phyloP scores from a whole-genome alignment of 2,329 filamentous ascomycete species.

The Neurospora sp. region DNA sequence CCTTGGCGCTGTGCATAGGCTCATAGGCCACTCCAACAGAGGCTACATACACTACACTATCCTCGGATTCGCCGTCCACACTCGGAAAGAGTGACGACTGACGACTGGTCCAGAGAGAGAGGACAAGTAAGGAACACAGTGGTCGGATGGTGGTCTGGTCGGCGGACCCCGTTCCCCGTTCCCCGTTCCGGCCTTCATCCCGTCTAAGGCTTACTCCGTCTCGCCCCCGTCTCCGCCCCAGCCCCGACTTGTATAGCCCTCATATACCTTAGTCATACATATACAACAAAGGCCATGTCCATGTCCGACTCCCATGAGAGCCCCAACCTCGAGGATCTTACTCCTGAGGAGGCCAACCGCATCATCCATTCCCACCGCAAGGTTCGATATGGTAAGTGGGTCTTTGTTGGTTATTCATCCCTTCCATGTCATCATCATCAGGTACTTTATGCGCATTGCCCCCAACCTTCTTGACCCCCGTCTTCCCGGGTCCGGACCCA shows the following conservation, averaged over 20 bases:
- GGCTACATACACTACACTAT: neutral
- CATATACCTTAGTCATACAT: neutral
- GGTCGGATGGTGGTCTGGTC: neutral
- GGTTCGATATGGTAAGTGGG: conserved; percentile 53
- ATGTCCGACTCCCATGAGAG: conserved; percentile 37
- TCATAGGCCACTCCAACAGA: neutral
- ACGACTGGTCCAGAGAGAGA: neutral
- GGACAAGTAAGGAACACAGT: neutral
- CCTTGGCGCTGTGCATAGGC: neutral
- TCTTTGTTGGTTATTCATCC: neutral
- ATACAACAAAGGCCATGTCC: neutral
- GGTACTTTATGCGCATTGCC: neutral
- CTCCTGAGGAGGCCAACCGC: conserved; percentile 55
- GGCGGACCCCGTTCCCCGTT: neutral
- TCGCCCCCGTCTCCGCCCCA: neutral
- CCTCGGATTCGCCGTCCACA: neutral
- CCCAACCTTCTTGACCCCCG: neutral
- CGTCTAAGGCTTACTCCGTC: neutral
- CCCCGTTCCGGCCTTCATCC: neutral
- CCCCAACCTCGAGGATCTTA: conserved; percentile 46
- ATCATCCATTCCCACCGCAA: conserved; percentile 63
- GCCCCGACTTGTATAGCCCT: neutral
- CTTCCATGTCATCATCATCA: neutral
- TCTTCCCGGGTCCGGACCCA: neutral
- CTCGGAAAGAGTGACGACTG: neutral